These are phyloP conservation scores for Chondrus crispus DNA, from an alignment of 23 red algal genomes.

Conservation along the genomic window DNA sequence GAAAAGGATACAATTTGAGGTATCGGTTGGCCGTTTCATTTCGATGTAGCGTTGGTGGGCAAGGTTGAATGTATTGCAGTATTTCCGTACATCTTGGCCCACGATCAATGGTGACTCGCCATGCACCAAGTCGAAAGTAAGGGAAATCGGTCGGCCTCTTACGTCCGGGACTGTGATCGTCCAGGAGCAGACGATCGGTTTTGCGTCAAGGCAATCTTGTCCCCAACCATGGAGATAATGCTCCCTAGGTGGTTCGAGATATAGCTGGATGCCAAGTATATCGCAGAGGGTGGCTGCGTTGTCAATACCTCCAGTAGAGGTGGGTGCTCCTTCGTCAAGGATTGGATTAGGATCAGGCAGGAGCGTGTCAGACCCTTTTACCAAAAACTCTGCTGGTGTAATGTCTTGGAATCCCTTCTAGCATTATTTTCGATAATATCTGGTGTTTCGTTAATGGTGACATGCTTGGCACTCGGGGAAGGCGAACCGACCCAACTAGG, in stretches of 20 bases:
- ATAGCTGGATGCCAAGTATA: background rate
- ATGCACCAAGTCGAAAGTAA: background rate
- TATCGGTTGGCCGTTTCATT: slow-evolving; percentile 12
- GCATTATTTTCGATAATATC: background rate
- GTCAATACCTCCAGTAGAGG: slow-evolving; percentile 1
- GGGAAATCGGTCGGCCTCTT: background rate
- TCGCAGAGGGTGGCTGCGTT: slow-evolving; percentile 20
- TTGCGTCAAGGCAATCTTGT: background rate
- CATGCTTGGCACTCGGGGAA: background rate
- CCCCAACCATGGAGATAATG: slow-evolving; percentile 21
- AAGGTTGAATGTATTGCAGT: background rate
- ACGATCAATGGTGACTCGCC: background rate
- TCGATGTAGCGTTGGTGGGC: background rate
- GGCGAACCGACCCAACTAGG: background rate
- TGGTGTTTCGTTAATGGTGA: background rate
- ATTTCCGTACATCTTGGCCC: background rate
- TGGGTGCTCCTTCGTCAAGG: slow-evolving; percentile 20
- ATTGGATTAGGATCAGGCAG: slow-evolving; percentile 12
- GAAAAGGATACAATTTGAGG: background rate
- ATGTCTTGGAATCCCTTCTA: background rate
- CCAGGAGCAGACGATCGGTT: slow-evolving; percentile 13
- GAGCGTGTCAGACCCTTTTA: background rate
- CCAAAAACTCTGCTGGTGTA: background rate
- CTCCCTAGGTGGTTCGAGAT: background rate
- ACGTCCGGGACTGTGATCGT: background rate